Conservation (phyloP, 2,329 filamentous ascomycete species). For the Clarireedia hainanense region DNA sequence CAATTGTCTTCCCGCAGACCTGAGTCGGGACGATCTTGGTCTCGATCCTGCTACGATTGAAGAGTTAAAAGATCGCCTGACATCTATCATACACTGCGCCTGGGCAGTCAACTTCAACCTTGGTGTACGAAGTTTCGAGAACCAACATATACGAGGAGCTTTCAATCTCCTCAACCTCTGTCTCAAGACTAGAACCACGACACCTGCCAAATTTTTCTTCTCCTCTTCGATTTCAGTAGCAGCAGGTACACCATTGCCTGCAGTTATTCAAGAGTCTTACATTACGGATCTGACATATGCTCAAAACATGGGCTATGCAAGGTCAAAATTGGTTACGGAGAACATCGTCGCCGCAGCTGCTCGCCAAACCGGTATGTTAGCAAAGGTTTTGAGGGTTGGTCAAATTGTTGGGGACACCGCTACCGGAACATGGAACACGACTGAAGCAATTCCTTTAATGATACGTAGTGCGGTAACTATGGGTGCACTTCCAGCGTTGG, state of each 20-base stretch:
- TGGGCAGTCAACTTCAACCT: constrained; percentile 53
- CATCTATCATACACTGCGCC: constrained; percentile 41
- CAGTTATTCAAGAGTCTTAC: constrained; percentile 31
- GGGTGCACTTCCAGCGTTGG: constrained; percentile 37
- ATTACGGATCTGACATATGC: constrained; percentile 26
- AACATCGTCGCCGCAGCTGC: constrained; percentile 34
- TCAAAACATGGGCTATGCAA: constrained; percentile 43
- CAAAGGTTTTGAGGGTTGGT: constrained; percentile 38
- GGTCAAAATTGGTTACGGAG: constrained; percentile 42
- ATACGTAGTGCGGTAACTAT: constrained; percentile 38
- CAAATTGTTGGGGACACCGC: constrained; percentile 42
- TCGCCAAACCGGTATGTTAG: constrained; percentile 26
- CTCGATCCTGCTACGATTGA: constrained; percentile 26
- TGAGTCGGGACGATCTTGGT: constrained; percentile 35
- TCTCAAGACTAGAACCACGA: constrained; percentile 23
- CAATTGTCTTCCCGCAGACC: constrained; percentile 33
- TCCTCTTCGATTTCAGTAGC: constrained; percentile 33
- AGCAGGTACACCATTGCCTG: constrained; percentile 24
- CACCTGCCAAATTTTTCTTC: constrained; percentile 30
- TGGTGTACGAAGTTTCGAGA: constrained; percentile 41
- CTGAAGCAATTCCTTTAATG: constrained; percentile 45
- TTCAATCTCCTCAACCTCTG: constrained; percentile 36
- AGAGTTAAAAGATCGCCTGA: constrained; percentile 29
- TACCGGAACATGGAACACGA: constrained; percentile 42
- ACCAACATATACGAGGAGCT: constrained; percentile 36